Conservation (phyloP, 805 yeast genomes). For the Soucietia sequanensis region DNA sequence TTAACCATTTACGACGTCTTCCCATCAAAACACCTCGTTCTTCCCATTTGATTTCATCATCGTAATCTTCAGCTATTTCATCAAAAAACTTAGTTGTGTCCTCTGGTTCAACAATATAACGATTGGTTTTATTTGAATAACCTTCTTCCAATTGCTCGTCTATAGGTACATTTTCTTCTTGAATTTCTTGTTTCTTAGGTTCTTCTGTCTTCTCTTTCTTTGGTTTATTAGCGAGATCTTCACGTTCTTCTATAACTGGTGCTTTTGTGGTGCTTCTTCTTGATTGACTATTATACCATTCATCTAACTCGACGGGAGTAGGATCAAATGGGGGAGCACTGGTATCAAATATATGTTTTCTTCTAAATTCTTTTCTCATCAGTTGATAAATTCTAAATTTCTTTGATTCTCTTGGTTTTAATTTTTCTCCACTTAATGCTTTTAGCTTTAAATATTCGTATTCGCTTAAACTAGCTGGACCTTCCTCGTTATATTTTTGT, state of each 20-base stretch:
- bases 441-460: slow-evolving; percentile 64
- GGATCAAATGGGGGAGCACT: slow-evolving; percentile 40
- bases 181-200: slow-evolving; percentile 6
- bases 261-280: slow-evolving; percentile 20
- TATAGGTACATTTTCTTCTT: slow-evolving; percentile 11
- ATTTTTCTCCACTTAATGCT: slow-evolving; percentile 52
- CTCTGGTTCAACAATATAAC: slow-evolving; percentile 59
- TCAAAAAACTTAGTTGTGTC: slow-evolving; percentile 85
- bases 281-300: slow-evolving; percentile 40
- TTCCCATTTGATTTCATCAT: slow-evolving; percentile 73
- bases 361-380: slow-evolving; percentile 46
- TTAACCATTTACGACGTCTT: slow-evolving; percentile 71
- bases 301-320: slow-evolving; percentile 39
- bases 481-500: slow-evolving; percentile 34
- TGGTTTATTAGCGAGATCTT: slow-evolving; percentile 11
- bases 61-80: slow-evolving; percentile 75
- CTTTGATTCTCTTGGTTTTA: slow-evolving; percentile 63
- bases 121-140: slow-evolving; percentile 39
- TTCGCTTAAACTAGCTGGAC: slow-evolving; percentile 50
- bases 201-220: slow-evolving; percentile 5
- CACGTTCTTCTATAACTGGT: slow-evolving; percentile 17
- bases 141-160: slow-evolving; percentile 10
- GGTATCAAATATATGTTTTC: slow-evolving; percentile 33
- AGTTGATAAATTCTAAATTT: slow-evolving; percentile 59
- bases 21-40: slow-evolving; percentile 62